A percentile compares a stretch with the other conserved stretches of the same genome.
phyloP scores from a whole-genome alignment of 1,284 basidiomycete genomes.

The Sporisorium graminicola region DNA sequence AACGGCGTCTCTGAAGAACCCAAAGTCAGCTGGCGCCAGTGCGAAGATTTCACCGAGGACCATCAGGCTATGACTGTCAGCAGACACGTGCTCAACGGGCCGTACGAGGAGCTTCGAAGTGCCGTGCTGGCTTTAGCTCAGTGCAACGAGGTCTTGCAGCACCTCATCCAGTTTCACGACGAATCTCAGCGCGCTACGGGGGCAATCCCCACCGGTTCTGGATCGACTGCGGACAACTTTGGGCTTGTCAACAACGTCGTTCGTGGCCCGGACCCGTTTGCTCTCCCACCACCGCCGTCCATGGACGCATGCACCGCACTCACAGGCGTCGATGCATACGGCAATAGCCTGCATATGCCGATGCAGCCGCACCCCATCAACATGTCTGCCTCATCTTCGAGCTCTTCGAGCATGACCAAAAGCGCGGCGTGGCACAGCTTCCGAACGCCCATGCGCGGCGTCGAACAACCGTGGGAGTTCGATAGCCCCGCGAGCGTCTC shows the following conservation, averaged over 20 bases:
- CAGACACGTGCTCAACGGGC: constrained; percentile 56
- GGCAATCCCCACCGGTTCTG: constrained; percentile 28
- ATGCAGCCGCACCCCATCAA: constrained; percentile 10
- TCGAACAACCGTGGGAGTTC: constrained; percentile 33
- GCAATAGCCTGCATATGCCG: constrained; percentile 24
- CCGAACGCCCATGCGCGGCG: constrained; percentile 23
- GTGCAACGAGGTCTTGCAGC: constrained; percentile 34
- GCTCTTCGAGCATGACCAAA: constrained; percentile 22
- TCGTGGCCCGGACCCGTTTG: constrained; percentile 10
- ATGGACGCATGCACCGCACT: constrained; percentile 11
- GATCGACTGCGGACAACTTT: constrained; percentile 43
- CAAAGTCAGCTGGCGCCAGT: constrained; percentile 61
- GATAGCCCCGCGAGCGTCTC: constrained; percentile 44
- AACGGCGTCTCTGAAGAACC: constrained; percentile 23
- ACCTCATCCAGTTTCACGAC: constrained; percentile 40
- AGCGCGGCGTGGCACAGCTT: constrained; percentile 30
- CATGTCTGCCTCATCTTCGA: background rate
- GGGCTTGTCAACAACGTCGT: constrained; percentile 16
- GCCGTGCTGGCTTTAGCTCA: constrained; percentile 42
- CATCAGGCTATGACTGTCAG: constrained; percentile 54
- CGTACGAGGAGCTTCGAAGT: constrained; percentile 53
- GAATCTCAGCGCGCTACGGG: constrained; percentile 22
- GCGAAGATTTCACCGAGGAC: constrained; percentile 64
- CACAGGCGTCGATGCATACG: constrained; percentile 9
- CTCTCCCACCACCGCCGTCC: background rate